These are phyloP conservation scores for Dissophora globulifera DNA, from an alignment of 192 early-diverging fungal species.

Conservation along the genomic window DNA sequence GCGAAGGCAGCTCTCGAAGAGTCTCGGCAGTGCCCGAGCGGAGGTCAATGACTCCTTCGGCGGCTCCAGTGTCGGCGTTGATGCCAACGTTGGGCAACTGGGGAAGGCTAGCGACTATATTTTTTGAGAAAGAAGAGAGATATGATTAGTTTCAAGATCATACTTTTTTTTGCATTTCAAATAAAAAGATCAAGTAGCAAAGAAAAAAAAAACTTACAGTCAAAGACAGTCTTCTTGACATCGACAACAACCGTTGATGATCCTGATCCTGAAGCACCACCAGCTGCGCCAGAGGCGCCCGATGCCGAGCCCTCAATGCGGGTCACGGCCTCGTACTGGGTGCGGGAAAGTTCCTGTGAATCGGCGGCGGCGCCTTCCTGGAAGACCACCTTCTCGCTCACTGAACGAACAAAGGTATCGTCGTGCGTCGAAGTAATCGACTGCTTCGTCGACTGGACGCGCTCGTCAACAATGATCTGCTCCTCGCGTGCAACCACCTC, in stretches of 20 bases:
- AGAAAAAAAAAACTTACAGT: constrained; percentile 27
- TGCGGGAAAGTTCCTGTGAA: constrained; percentile 6
- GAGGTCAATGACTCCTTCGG: constrained; percentile 11
- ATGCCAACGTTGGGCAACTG: constrained; percentile 10
- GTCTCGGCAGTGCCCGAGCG: constrained; percentile 16
- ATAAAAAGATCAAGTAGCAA: neutral
- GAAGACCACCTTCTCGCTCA: constrained; percentile 12
- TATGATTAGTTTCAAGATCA: neutral
- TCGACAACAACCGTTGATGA: constrained; percentile 1
- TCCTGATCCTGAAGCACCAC: neutral
- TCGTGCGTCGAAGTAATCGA: constrained; percentile 32
- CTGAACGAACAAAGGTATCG: constrained; percentile 8
- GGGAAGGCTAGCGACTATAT: constrained; percentile 28
- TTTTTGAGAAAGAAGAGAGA: neutral
- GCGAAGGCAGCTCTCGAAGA: constrained; percentile 19
- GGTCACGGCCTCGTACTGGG: constrained; percentile 21
- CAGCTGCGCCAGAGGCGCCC: constrained; percentile 13
- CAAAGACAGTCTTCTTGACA: constrained; percentile 37
- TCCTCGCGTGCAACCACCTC: constrained; percentile 26
- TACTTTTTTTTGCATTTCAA: no score
- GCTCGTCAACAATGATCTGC: constrained; percentile 13
- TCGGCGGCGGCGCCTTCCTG: constrained; percentile 6
- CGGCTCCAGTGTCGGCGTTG: constrained; percentile 19
- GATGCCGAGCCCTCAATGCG: no score
- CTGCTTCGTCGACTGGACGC: constrained; percentile 9